phyloP scores from a whole-genome alignment of 148 eudicot genomes.

The Vaccinium corymbosum region DNA sequence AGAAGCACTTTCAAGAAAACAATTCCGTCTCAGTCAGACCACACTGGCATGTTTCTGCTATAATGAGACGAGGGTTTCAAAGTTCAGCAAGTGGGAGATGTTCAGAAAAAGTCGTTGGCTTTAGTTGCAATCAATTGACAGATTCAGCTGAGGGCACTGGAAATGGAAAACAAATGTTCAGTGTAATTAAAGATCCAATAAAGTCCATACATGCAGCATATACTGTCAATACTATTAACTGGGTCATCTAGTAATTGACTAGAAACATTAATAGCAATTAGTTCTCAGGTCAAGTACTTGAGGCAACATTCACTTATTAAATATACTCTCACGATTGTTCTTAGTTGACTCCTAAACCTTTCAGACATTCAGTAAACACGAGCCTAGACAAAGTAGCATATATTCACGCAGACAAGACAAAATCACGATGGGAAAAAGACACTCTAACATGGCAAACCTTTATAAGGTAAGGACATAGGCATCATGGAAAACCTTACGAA shows the following conservation, averaged over 20 bases:
- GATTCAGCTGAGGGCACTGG: conserved; percentile 11
- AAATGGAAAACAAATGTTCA: neutral
- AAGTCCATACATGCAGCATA: neutral
- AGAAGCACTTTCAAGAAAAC: conserved; percentile 14
- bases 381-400: neutral
- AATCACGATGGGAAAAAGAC: neutral
- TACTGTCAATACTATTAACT: neutral
- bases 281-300: neutral
- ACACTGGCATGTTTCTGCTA: neutral
- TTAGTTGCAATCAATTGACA: neutral
- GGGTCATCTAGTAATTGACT: neutral
- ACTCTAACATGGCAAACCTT: neutral
- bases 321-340: neutral
- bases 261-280: neutral
- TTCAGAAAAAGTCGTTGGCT: neutral
- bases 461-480: neutral
- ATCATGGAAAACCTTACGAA: neutral
- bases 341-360: neutral
- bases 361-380: neutral
- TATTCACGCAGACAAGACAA: neutral
- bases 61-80: conserved; percentile 4
- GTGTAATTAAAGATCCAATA: neutral
- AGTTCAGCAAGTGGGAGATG: conserved; percentile 9
- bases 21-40: conserved; percentile 14
- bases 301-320: neutral